A percentile compares a stretch with the other conserved stretches of the same genome.
Evolutionary conservation across 2,329 filamentous ascomycete genomes (phyloP).

Genomic region (Aureobasidium pullulans): DNA sequence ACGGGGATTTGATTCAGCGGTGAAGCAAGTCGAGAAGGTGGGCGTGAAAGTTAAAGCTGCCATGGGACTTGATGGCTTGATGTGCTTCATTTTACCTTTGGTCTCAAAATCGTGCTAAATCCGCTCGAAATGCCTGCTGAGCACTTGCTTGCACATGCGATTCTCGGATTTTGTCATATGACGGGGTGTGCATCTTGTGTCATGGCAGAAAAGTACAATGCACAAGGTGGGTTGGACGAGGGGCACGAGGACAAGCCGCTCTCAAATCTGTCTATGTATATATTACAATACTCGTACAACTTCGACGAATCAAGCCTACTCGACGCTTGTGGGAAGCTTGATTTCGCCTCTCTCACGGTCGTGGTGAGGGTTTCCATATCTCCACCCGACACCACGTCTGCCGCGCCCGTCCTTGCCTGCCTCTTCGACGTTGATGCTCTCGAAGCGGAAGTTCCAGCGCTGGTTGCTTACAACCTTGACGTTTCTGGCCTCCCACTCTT

Average conservation of each 20-base stretch:
- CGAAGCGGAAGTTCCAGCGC: constrained; percentile 55
- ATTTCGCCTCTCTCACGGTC: constrained; percentile 56
- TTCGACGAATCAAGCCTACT: constrained; percentile 21
- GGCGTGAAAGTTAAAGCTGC: neutral
- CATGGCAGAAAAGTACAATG: neutral
- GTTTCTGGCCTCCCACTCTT: constrained; percentile 37
- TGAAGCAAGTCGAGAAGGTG: neutral
- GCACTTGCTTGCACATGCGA: neutral
- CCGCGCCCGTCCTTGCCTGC: constrained; percentile 49
- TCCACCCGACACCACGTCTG: constrained; percentile 46
- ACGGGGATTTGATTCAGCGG: neutral
- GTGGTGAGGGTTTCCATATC: constrained; percentile 56
- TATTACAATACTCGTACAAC: constrained; percentile 15
- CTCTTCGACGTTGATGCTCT: constrained; percentile 49
- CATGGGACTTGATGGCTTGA: neutral
- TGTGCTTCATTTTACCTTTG: neutral
- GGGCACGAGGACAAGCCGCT: neutral
- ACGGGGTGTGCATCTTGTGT: neutral
- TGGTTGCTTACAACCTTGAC: constrained; percentile 39
- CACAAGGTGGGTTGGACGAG: neutral
- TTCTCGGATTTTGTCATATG: neutral
- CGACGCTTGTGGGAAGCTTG: constrained; percentile 57
- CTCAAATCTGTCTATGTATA: neutral
- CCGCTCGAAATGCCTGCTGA: neutral
- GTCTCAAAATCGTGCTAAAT: neutral